Conservation (phyloP, 2,329 filamentous ascomycete genomes). For the Ophiostoma tasmaniense region DNA sequence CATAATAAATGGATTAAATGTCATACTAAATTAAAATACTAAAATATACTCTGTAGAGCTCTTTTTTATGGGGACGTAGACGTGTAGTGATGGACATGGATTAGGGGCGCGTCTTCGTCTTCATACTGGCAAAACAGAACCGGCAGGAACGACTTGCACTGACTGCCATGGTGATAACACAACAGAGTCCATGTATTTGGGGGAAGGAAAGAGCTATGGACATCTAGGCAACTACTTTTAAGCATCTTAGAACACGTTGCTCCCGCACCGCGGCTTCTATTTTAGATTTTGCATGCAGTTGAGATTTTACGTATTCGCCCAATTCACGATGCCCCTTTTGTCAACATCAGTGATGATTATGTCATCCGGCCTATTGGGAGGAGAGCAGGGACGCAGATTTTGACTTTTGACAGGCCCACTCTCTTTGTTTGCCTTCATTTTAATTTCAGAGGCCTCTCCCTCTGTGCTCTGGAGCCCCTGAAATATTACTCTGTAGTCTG, state of each 20-base stretch:
- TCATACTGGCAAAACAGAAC: background rate
- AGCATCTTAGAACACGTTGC: background rate
- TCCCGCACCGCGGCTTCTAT: background rate
- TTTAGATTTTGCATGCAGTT: background rate
- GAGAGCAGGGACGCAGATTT: background rate
- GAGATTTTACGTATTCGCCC: background rate
- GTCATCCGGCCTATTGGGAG: background rate
- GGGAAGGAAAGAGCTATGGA: background rate
- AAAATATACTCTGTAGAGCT: background rate
- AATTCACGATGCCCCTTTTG: background rate
- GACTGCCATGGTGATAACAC: background rate
- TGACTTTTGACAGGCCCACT: background rate
- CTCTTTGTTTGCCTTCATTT: background rate
- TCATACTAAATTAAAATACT: background rate
- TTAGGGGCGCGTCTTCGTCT: background rate
- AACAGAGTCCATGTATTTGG: background rate
- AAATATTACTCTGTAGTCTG: background rate
- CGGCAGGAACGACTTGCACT: background rate
- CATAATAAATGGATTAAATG: background rate
- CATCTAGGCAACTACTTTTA: background rate
- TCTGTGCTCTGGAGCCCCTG: too few relatives aligned
- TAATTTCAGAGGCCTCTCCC: background rate
- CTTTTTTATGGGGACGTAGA: background rate
- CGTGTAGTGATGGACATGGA: background rate
- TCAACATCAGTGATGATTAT: background rate